Conservation (phyloP, 352 stramenopile species). For the Globisporangium middletonii region DNA sequence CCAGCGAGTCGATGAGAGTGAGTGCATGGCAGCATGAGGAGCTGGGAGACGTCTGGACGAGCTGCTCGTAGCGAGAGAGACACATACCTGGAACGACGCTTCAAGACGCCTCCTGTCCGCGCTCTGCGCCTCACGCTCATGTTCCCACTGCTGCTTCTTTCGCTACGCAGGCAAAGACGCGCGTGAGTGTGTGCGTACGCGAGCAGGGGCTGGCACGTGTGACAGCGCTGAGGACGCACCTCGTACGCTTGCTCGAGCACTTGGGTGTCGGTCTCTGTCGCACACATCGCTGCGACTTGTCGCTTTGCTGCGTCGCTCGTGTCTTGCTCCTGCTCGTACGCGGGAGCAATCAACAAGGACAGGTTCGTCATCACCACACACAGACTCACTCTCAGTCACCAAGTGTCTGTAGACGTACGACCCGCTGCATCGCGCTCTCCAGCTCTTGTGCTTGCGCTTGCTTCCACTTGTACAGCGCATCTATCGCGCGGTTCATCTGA, state of each 20-base stretch:
- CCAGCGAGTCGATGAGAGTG: background rate
- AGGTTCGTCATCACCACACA: background rate
- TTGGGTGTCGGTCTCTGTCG: background rate
- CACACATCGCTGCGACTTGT: background rate
- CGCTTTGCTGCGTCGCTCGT: background rate
- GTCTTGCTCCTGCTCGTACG: conserved; percentile 3
- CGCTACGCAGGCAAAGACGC: conserved; percentile 1
- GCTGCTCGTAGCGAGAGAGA: too few species aligned
- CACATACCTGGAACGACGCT: conserved; percentile 2
- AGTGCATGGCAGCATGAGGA: too few species aligned
- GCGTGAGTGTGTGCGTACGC: background rate
- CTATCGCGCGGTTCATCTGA: conserved; percentile 47
- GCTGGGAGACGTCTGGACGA: too few species aligned
- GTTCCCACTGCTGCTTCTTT: conserved; percentile 10
- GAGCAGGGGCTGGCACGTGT: background rate
- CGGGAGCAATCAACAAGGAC: background rate
- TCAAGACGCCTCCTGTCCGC: background rate
- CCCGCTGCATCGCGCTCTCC: conserved; percentile 17
- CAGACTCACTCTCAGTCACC: background rate
- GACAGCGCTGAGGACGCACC: background rate
- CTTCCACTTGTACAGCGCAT: conserved; percentile 34
- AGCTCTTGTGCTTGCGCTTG: conserved; percentile 20
- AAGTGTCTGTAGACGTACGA: conserved; percentile 17
- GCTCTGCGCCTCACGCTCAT: conserved; percentile 1
- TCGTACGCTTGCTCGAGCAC: conserved; percentile 7